These are phyloP conservation scores for Syzygium oleosum DNA, from an alignment of 345 rosid genomes.

Conservation along the genomic window DNA sequence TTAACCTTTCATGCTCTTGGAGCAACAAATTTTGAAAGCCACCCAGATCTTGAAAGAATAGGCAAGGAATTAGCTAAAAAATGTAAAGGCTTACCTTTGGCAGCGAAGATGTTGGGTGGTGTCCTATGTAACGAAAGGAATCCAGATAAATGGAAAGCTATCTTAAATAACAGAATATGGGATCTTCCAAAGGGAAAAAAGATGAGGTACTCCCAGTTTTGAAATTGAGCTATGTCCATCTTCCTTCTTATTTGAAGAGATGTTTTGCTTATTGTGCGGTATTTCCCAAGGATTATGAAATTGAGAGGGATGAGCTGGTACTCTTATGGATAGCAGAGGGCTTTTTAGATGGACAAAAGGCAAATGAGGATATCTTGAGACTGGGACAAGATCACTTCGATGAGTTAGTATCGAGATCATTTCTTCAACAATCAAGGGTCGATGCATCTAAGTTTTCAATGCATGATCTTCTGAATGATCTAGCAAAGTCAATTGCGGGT, in stretches of 20 bases:
- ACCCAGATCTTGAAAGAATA: not conserved
- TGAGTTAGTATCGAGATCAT: not conserved
- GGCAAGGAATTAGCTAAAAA: not conserved
- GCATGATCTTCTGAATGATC: not conserved
- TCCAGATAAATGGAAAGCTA: not conserved
- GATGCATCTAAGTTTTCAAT: not conserved
- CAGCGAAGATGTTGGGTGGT: not conserved
- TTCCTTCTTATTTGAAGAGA: not conserved
- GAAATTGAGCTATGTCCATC: not conserved
- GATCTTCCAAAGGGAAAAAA: rapidly evolving
- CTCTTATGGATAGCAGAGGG: not conserved
- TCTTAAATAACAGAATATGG: not conserved
- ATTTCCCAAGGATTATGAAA: not conserved
- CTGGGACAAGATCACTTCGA: not conserved
- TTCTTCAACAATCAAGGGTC: not conserved
- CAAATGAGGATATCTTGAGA: not conserved
- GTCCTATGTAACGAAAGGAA: not conserved
- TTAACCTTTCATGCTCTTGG: not conserved
- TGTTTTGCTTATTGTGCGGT: not conserved
- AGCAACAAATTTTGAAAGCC: not conserved
- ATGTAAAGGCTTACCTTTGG: not conserved
- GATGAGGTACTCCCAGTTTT: not conserved
- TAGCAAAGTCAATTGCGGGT: not conserved
- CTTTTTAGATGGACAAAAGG: not conserved
- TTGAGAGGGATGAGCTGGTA: not conserved